These are phyloP conservation scores for Musa schizocarpa DNA, from an alignment of 176 grass and related monocot genomes.

Conservation along the genomic window DNA sequence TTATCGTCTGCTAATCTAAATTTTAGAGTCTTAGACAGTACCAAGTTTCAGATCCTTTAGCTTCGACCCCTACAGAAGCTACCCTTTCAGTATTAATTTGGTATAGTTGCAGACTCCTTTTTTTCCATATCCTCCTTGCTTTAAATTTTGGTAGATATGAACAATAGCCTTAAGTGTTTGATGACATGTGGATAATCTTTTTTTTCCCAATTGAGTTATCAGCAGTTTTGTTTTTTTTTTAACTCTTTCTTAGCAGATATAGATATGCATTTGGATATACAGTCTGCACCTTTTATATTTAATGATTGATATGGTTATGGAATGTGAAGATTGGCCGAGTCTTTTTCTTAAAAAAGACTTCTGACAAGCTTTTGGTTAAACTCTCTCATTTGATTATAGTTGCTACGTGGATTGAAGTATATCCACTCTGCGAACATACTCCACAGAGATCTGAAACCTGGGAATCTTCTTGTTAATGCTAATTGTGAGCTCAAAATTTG, in stretches of 20 bases:
- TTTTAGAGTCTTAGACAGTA: no score
- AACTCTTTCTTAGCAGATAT: not conserved
- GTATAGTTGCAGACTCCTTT: no score
- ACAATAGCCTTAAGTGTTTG: not conserved
- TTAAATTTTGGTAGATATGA: not conserved
- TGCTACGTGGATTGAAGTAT: constrained; percentile 39
- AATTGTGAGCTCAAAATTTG: constrained; percentile 46
- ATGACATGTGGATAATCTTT: not conserved
- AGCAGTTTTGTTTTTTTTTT: not conserved
- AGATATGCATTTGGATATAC: not conserved
- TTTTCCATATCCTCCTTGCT: not conserved
- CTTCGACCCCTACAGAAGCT: no score
- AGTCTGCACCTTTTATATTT: not conserved
- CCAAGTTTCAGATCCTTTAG: no score
- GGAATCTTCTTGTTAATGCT: constrained; percentile 38
- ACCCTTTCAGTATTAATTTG: no score
- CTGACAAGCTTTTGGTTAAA: not conserved
- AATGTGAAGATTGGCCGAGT: not conserved
- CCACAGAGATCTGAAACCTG: constrained; percentile 36
- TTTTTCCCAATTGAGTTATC: not conserved
- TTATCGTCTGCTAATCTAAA: no score
- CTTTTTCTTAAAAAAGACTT: not conserved
- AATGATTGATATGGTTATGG: not conserved
- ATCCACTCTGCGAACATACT: constrained; percentile 43
- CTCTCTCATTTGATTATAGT: constrained; percentile 2